Conservation (phyloP, 1,284 basidiomycete genomes). For the Trametes sp. region DNA sequence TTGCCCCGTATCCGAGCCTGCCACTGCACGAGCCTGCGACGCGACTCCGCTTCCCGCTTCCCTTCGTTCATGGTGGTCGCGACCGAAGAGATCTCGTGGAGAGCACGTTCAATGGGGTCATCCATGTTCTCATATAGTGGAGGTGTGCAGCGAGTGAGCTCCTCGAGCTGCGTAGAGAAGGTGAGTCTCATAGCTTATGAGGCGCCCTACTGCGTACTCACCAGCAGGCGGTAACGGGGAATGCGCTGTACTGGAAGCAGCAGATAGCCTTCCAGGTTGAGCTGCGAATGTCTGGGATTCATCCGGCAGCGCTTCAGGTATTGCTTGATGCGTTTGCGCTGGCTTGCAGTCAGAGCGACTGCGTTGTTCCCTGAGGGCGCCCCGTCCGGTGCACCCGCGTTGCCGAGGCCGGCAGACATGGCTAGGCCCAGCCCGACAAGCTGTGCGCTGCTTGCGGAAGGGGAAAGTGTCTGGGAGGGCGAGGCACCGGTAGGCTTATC, state of each 20-base stretch:
- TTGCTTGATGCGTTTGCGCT: slow-evolving; percentile 85
- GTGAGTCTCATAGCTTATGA: slow-evolving; percentile 1
- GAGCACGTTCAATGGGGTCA: slow-evolving; percentile 86
- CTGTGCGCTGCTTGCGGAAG: slow-evolving; percentile 66
- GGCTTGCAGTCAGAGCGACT: slow-evolving; percentile 64
- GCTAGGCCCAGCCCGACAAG: slow-evolving; percentile 68
- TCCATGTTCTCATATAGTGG: slow-evolving; percentile 73
- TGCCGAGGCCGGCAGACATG: slow-evolving; percentile 62
- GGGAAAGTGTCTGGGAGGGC: slow-evolving; percentile 55
- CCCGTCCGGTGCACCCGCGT: slow-evolving; percentile 51
- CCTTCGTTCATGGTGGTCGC: slow-evolving; percentile 97
- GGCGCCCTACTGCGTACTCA: slow-evolving; percentile 45
- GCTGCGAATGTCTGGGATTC: slow-evolving; percentile 92
- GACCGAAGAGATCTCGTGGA: slow-evolving; percentile 85
- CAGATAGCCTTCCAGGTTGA: slow-evolving; percentile 95
- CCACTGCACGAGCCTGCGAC: slow-evolving; percentile 91
- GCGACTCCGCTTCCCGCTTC: slow-evolving; percentile 91
- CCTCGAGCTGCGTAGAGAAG: slow-evolving; percentile 68
- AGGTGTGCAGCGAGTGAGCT: slow-evolving; percentile 85
- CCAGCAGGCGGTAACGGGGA: slow-evolving; percentile 93
- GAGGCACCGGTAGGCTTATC: slow-evolving; percentile 56
- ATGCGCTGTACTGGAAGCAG: slow-evolving; percentile 96
- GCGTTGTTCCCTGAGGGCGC: slow-evolving; percentile 36
- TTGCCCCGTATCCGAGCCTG: slow-evolving; percentile 90
- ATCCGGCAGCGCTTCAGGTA: slow-evolving; percentile 88